Evolutionary conservation across 129 eudicot genomes (phyloP).

Genomic region (Arctium lappa): DNA sequence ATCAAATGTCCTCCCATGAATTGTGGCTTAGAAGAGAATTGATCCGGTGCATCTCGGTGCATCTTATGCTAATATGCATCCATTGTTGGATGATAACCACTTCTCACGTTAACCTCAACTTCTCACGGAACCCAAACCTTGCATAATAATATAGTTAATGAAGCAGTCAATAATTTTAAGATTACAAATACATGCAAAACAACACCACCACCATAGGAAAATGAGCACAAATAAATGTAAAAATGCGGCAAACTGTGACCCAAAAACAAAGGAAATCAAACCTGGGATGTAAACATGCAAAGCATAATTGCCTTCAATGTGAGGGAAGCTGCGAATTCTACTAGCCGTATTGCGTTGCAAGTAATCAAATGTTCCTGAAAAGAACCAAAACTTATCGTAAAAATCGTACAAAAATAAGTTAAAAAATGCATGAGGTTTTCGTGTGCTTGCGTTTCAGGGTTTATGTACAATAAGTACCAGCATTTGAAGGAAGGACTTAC

Average conservation of each 20-base stretch:
- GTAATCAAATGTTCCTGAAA: conserved; percentile 46
- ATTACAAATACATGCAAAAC: too few relatives aligned
- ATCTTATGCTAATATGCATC: too few relatives aligned
- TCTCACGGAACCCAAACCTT: too few relatives aligned
- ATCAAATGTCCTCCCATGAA: too few relatives aligned
- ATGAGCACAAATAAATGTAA: not conserved
- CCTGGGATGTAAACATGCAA: conserved; percentile 94
- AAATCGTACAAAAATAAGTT: conserved; percentile 12
- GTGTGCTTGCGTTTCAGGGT: not conserved
- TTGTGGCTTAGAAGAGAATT: too few relatives aligned
- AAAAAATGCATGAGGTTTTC: conserved; percentile 5
- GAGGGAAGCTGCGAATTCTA: conserved; percentile 85
- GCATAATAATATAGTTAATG: not conserved
- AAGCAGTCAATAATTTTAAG: not conserved
- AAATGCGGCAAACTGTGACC: not conserved
- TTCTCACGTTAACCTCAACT: too few relatives aligned
- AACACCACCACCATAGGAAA: not conserved
- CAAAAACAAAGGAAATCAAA: conserved; percentile 2
- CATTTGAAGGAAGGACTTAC: conserved; percentile 25
- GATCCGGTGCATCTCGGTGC: too few relatives aligned
- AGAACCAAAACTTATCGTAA: not conserved
- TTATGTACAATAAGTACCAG: not conserved
- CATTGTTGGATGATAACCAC: too few relatives aligned
- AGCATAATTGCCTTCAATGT: conserved; percentile 85
- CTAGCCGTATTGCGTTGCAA: conserved; percentile 29